These are phyloP conservation scores for Acanthamoeba triangularis DNA, from an alignment of 208 protist species.

Conservation along the genomic window DNA sequence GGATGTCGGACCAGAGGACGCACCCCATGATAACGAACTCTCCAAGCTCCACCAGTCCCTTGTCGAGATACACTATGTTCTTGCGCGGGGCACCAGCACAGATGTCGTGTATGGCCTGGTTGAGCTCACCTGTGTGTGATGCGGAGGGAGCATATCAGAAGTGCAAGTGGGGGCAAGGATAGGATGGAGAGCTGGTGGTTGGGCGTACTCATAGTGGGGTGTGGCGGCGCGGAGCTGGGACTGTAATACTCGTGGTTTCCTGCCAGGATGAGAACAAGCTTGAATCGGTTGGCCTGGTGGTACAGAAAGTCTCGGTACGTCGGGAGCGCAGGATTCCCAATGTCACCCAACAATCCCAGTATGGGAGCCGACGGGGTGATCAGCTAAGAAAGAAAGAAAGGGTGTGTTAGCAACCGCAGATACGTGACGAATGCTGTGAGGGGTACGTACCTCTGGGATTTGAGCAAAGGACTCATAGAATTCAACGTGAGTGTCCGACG, in stretches of 20 bases:
- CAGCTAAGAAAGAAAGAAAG: background rate
- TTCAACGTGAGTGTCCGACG: conserved; percentile 40
- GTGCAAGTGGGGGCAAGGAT: background rate
- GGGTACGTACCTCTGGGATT: background rate
- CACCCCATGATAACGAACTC: conserved; percentile 49
- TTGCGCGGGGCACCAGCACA: background rate
- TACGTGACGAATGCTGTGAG: background rate
- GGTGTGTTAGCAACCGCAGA: too few relatives aligned
- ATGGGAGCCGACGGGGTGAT: conserved; percentile 6
- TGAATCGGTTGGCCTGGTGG: conserved; percentile 22
- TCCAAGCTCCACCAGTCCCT: background rate
- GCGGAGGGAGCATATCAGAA: too few relatives aligned
- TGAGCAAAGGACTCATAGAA: conserved; percentile 9
- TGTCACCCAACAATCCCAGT: conserved; percentile 71
- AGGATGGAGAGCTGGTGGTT: background rate
- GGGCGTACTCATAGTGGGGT: conserved; percentile 19
- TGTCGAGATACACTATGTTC: conserved; percentile 46
- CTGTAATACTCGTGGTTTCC: conserved; percentile 76
- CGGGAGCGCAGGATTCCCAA: background rate
- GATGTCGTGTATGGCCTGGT: background rate
- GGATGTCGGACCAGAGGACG: conserved; percentile 46
- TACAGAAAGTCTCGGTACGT: conserved; percentile 44
- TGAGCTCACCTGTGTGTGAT: background rate
- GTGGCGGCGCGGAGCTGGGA: background rate
- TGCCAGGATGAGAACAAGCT: conserved; percentile 41